phyloP scores from a whole-genome alignment of 495 filamentous ascomycete species.

The Talaromyces thailandensis region DNA sequence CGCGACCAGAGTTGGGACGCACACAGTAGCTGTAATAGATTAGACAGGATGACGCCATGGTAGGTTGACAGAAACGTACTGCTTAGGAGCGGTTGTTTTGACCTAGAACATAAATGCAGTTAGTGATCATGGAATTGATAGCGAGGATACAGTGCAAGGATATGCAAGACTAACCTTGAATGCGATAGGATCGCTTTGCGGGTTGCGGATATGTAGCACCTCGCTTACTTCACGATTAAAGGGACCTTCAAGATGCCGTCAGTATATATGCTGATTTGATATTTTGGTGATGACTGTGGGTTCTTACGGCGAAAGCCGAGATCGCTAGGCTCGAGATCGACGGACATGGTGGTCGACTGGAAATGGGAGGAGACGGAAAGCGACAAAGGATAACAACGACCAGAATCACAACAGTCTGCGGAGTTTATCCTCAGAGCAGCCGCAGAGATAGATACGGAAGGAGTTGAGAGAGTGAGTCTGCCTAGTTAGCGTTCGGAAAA shows the following conservation, averaged over 20 bases:
- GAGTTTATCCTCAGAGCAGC: not conserved
- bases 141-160: slow-evolving; percentile 1
- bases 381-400: not conserved
- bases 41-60: slow-evolving; percentile 4
- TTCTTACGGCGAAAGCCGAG: slow-evolving; percentile 84
- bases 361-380: not conserved
- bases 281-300: slow-evolving; percentile 2
- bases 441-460: not conserved
- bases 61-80: slow-evolving; percentile 51
- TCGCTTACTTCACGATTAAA: slow-evolving; percentile 89
- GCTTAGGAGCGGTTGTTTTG: slow-evolving; percentile 98
- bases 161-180: slow-evolving; percentile 71
- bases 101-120: slow-evolving; percentile 46
- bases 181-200: slow-evolving; percentile 68
- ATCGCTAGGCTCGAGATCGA: slow-evolving; percentile 86
- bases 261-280: slow-evolving; percentile 13
- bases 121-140: not conserved
- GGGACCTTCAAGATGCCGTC: slow-evolving; percentile 53
- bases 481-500: not conserved
- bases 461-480: not conserved
- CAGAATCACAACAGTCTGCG: not conserved
- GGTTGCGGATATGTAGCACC: slow-evolving; percentile 70
- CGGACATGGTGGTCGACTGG: slow-evolving; percentile 60
- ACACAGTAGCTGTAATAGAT: slow-evolving; percentile 77
- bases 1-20: slow-evolving; percentile 90